Evolutionary conservation across 192 early-diverging fungal species (phyloP).

Genomic region (Phycomyces blakesleeanus): DNA sequence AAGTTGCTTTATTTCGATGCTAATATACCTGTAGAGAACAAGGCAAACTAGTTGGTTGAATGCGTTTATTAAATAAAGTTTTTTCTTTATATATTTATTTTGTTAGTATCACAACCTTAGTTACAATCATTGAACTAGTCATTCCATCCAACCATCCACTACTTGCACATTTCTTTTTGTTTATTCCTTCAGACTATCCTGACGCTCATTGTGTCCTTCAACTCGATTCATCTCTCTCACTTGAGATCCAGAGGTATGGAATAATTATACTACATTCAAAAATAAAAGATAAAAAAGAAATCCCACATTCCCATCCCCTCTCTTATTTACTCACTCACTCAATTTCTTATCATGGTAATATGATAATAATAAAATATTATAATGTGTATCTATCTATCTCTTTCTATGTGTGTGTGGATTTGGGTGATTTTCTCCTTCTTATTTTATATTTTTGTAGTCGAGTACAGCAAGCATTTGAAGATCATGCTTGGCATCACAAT

Average conservation of each 20-base stretch:
- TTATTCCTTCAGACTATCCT: slow-evolving; percentile 19
- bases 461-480: slow-evolving; percentile 13
- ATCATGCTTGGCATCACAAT: slow-evolving; percentile 20
- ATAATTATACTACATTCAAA: neutral
- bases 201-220: slow-evolving; percentile 17
- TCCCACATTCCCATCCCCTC: neutral
- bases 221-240: neutral
- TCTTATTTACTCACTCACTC: too few species aligned
- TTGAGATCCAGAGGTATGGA: neutral
- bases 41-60: too few species aligned
- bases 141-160: neutral
- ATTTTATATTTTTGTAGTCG: slow-evolving; percentile 1
- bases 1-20: too few species aligned
- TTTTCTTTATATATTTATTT: too few species aligned
- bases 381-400: too few species aligned
- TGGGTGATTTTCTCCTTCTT: too few species aligned
- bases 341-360: too few species aligned
- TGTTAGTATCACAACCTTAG: neutral
- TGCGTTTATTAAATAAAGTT: too few species aligned
- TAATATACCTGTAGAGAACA: too few species aligned
- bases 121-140: neutral
- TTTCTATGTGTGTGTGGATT: too few species aligned
- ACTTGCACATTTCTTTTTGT: neutral
- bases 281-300: too few species aligned
- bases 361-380: too few species aligned